These are phyloP conservation scores for Geranium rotundifolium DNA, from an alignment of 345 rosid species.

Conservation along the genomic window DNA sequence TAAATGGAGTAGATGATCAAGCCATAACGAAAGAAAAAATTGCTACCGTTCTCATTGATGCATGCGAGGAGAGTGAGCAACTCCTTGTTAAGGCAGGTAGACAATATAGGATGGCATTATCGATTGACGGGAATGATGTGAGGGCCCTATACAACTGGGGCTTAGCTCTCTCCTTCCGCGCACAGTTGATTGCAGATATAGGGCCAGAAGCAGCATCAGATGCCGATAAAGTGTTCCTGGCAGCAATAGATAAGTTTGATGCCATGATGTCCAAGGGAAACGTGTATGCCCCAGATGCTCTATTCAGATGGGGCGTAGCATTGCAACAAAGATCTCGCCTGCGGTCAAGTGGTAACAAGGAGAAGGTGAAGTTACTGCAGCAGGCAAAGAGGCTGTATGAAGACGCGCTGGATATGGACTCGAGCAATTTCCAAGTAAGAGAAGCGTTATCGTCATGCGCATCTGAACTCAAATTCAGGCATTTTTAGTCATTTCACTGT, in stretches of 20 bases:
- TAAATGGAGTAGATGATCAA: conserved; percentile 16
- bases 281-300: conserved; percentile 50
- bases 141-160: conserved; percentile 70
- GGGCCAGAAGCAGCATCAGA: conserved; percentile 66
- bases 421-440: conserved; percentile 33
- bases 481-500: conserved; percentile 3
- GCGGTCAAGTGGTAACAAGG: conserved; percentile 37
- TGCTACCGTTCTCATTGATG: conserved; percentile 32
- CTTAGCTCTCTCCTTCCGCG: conserved; percentile 64
- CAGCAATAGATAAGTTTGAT: conserved; percentile 61
- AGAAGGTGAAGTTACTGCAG: conserved; percentile 47
- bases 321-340: conserved; percentile 64
- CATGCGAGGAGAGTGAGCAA: conserved; percentile 62
- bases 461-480: conserved; percentile 37
- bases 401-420: conserved; percentile 57
- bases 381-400: conserved; percentile 56
- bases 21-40: conserved; percentile 25
- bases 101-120: conserved; percentile 47
- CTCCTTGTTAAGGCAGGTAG: conserved; percentile 60
- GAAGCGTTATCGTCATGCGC: conserved; percentile 44
- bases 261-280: conserved; percentile 64
- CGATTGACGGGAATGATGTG: conserved; percentile 52
- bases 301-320: conserved; percentile 54
- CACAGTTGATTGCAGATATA: conserved; percentile 61
- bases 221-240: conserved; percentile 65